phyloP scores from a whole-genome alignment of 1,139 yeast genomes.

The Taphrina confusa region DNA sequence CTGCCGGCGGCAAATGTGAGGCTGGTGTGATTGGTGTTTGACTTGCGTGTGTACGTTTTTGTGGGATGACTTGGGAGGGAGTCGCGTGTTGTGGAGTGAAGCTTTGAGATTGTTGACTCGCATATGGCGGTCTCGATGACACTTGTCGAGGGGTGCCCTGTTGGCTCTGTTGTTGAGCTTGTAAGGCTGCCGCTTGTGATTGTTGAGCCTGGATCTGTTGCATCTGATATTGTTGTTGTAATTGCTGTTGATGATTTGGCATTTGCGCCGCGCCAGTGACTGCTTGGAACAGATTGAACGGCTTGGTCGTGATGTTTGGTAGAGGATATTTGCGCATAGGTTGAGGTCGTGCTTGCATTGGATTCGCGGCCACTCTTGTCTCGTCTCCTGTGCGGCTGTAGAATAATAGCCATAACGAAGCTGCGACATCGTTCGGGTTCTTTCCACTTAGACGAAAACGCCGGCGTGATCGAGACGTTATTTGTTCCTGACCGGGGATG shows the following conservation, averaged over 20 bases:
- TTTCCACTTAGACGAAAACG: constrained; percentile 33
- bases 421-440: constrained; percentile 32
- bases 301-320: constrained; percentile 29
- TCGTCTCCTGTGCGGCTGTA: constrained; percentile 30
- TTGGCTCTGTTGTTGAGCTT: constrained; percentile 21
- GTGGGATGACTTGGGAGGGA: constrained; percentile 6
- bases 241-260: constrained; percentile 25
- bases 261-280: constrained; percentile 20
- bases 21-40: background rate
- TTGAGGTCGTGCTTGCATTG: constrained; percentile 35
- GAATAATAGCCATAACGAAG: constrained; percentile 25
- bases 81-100: background rate
- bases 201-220: constrained; percentile 22
- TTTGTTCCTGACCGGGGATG: constrained; percentile 35
- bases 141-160: constrained; percentile 18
- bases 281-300: constrained; percentile 26
- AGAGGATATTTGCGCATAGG: constrained; percentile 37
- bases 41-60: constrained; percentile 7
- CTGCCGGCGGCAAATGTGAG: constrained; percentile 3
- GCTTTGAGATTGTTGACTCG: background rate
- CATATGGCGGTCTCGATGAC: background rate
- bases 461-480: constrained; percentile 36
- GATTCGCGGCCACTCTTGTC: constrained; percentile 33
- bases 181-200: constrained; percentile 5
- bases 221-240: constrained; percentile 25